Evolutionary conservation across 805 yeast genomes (phyloP), one percentile per base, ranked within the genome.

Genomic region (Zygosaccharomyces kombuchaensis): DNA sequence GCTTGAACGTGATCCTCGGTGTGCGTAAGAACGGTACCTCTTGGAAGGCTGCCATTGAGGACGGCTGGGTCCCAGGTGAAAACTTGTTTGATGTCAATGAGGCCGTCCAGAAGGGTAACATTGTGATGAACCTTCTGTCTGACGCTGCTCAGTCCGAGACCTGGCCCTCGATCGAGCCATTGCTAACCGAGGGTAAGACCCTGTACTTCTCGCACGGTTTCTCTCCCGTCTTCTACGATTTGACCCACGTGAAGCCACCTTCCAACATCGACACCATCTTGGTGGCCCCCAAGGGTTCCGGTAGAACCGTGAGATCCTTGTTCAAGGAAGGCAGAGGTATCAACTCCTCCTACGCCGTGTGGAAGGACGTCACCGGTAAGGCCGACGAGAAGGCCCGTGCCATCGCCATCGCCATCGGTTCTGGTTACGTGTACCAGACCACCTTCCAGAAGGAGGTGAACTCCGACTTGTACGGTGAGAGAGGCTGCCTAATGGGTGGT

Each of bases 301-400:
- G 99, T 77, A 89, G 99, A 81, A 93, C 99, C 63, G 99, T 93
- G 62, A 87, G 99, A 82, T 84, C 98, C 55, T 78, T 93, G 67
- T 93, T 93, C 93, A 91, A 93, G 80, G 99, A 93, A 80, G 99
- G 99, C 72, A 90, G 99, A 77, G 99, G 99, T 81, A 93, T 93
- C 73, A 93, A 93, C 91, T 93, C 99, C 45, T 91, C 98, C 47
- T 93, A 87, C 77, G 99, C 99, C 61, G 96, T 93, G 71, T 93
- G 96, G 96, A 95, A 93, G 77, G 97, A 93, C 72, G 97, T 91
- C 58, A 73, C 96, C 65, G 98, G 99, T 76, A 87, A 87, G 78
- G 99, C 99, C 64, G 95, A 91, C 77, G 99, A 93, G 82, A 90
- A 87, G 77, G 96, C 98, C 56, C 84, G 89, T 75, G 99, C 99